Evolutionary conservation across 2,329 filamentous ascomycete genomes (phyloP).

Genomic region (Pseudopyricularia javanii): DNA sequence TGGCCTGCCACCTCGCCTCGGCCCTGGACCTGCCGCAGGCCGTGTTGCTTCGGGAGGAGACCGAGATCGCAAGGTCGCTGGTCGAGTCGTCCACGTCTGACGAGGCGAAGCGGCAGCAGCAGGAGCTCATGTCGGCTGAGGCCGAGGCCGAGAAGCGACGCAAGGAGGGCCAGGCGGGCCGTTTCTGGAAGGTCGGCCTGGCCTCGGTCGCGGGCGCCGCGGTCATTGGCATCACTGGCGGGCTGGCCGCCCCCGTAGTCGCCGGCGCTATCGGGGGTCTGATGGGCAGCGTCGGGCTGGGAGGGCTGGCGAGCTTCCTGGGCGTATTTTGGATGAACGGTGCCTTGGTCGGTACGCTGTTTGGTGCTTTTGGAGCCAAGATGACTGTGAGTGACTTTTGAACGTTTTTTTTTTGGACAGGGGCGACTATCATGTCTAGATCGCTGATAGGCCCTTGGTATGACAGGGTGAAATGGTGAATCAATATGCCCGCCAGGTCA

Average conservation of each 20-base stretch:
- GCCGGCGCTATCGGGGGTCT: constrained; percentile 76
- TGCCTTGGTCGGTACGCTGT: constrained; percentile 74
- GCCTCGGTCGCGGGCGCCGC: constrained; percentile 81
- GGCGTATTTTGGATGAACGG: constrained; percentile 79
- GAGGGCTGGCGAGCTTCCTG: constrained; percentile 74
- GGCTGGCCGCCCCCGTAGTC: constrained; percentile 77
- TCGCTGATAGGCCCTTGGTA: not conserved
- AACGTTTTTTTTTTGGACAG: not conserved
- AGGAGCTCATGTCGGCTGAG: constrained; percentile 53
- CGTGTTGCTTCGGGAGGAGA: constrained; percentile 57
- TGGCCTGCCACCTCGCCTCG: constrained; percentile 57
- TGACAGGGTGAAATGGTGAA: constrained; percentile 67
- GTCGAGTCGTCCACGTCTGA: constrained; percentile 47
- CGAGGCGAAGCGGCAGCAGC: constrained; percentile 17
- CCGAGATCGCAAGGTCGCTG: constrained; percentile 62
- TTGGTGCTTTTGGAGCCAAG: constrained; percentile 78
- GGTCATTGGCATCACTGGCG: constrained; percentile 82
- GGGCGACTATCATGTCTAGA: too few species aligned
- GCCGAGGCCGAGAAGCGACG: constrained; percentile 62
- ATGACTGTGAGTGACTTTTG: constrained; percentile 37
- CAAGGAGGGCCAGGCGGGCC: constrained; percentile 55
- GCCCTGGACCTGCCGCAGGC: constrained; percentile 50
- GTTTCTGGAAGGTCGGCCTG: constrained; percentile 84
- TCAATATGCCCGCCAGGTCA: constrained; percentile 73
- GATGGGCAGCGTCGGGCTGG: constrained; percentile 75